Evolutionary conservation across 2,329 filamentous ascomycete genomes (phyloP).

Genomic region (Teratosphaeria epicoccoides): DNA sequence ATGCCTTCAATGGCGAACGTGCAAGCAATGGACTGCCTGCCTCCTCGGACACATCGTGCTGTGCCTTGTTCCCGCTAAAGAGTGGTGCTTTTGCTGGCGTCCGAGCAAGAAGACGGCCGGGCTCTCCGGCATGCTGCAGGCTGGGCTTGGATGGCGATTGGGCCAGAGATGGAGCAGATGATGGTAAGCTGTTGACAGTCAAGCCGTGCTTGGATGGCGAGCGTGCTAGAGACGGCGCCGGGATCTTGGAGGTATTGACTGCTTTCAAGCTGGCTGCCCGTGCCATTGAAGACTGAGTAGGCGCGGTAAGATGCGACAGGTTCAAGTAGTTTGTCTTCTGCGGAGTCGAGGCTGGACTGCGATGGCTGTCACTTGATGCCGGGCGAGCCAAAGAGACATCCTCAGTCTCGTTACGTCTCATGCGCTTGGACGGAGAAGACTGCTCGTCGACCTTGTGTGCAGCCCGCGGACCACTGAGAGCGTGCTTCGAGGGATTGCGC

Average conservation of each 20-base stretch:
- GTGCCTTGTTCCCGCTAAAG: slow-evolving; percentile 5
- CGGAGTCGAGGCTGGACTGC: slow-evolving; percentile 31
- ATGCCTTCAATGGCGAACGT: slow-evolving; percentile 5
- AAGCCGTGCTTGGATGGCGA: slow-evolving; percentile 10
- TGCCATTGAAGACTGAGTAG: slow-evolving; percentile 64
- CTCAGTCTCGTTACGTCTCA: slow-evolving; percentile 46
- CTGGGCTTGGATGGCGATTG: slow-evolving; percentile 8
- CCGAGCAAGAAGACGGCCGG: slow-evolving; percentile 17
- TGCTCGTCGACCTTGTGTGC: slow-evolving; percentile 12
- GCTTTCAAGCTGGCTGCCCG: slow-evolving; percentile 46
- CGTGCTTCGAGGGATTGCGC: slow-evolving; percentile 15
- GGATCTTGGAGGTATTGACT: slow-evolving; percentile 27
- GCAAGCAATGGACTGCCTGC: slow-evolving; percentile 7
- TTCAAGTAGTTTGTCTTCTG: slow-evolving; percentile 39
- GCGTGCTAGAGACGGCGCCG: slow-evolving; percentile 11
- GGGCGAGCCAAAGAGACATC: slow-evolving; percentile 59
- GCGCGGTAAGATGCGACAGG: slow-evolving; percentile 55
- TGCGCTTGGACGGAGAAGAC: slow-evolving; percentile 54
- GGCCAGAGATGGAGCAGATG: background rate
- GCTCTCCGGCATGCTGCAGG: slow-evolving; percentile 4
- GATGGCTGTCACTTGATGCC: slow-evolving; percentile 38
- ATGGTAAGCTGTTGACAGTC: background rate
- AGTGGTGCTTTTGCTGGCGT: slow-evolving; percentile 21
- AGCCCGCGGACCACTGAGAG: background rate
- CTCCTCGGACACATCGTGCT: background rate